Evolutionary conservation across 2,329 filamentous ascomycete species (phyloP), one percentile per base, ranked within the genome.

Genomic region (Calonectria multiphialidica): DNA sequence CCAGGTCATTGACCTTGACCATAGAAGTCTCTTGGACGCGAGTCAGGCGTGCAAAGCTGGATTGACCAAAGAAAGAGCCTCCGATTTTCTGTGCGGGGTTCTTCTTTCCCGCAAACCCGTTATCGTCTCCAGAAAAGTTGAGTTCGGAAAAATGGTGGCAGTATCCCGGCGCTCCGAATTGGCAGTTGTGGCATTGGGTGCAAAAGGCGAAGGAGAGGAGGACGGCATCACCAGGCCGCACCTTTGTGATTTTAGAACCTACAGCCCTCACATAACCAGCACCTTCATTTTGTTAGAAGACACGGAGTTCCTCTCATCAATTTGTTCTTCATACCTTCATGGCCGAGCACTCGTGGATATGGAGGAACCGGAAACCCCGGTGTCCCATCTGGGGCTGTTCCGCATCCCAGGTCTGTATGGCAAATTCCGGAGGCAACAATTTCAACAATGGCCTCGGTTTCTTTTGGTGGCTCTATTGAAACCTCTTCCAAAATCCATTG

Each of bases 191-290:
- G 16, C 71, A 72, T 9, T 50, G 45, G 2, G 66, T 70, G 53
- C 71, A 72, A 15, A 70, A 72, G 15, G 66, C 71, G 28, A 72
- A 72, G 25, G 71, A 72, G 3, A 72, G 55, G 2, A 72, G 55
- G 50, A 72, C 71, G 3, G 67, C 71, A 15, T 72, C 71, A 7
- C 71, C 71, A 10, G 71, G 71, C 30, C 57, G 49, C 28, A 70
- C 71, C 37, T 72, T 69, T 8, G 66, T 70, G 23, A 72, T 50
- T 13, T 66, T 70, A 28, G 42, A 49, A 15, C 66, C 66, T 8
- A 62, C 66, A 37, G 53, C 25, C 18, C 21, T 33, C 13, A 68
- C 66, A 30, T 68, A 68, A 18, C 66, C 66, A 35, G 66, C 42
- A 16, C 66, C 66, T 68, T 44, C 21, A 30, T 50, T 28, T 9